Base-by-base conservation (phyloP, 371 early-diverging fungal species). In the Apophysomyces trapeziformis region DNA sequence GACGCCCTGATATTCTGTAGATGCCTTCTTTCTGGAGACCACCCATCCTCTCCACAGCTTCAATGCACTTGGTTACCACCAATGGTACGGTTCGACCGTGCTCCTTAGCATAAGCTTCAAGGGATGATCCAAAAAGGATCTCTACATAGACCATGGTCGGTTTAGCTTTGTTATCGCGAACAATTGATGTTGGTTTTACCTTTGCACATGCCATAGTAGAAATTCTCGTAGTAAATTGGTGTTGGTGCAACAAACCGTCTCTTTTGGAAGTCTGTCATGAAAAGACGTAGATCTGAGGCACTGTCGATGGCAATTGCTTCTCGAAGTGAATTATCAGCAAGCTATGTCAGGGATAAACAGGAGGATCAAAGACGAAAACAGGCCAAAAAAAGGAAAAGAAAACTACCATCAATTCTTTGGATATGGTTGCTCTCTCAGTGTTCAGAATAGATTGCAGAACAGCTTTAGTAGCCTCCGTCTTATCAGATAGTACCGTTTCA, bases 1-100 rank as follows among this genome's bases (percentile, higher is more conserved):
- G 87, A 35, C 87, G 76, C 18, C 90, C 91, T 1, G 87, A 85
- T 2, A 91, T 74, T n/a, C 91, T 75, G 67, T 91, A 91, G 46
- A 91, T 85, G 11, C 91, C 91, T 70, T 91, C 91, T 39, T 84
- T 84, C 46, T 87, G 80, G 8, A 89, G 69, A 14, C 89, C 89
- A 58, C 88, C 88, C 71, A 85, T 68, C 1, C 72, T 73, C 46
- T 91, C 89, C 59, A 91, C 78, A 4, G 89, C 87, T 16, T 85
- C 78, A 7, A 87, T 67, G 58, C 89, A 88, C 59, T 81, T 81
- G 36, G 68, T 47, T 7, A 90, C 78, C 5, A 89, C 66, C n/a
- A 83, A 18, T 0, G 91, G 91, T 0, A 89, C 84, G 0, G 79
- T 67, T 60, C 72, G 69, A 7, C 74, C 69, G 65, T 84, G 77